Evolutionary conservation across 805 yeast species (phyloP).

Genomic region (Myxozyma udenii): DNA sequence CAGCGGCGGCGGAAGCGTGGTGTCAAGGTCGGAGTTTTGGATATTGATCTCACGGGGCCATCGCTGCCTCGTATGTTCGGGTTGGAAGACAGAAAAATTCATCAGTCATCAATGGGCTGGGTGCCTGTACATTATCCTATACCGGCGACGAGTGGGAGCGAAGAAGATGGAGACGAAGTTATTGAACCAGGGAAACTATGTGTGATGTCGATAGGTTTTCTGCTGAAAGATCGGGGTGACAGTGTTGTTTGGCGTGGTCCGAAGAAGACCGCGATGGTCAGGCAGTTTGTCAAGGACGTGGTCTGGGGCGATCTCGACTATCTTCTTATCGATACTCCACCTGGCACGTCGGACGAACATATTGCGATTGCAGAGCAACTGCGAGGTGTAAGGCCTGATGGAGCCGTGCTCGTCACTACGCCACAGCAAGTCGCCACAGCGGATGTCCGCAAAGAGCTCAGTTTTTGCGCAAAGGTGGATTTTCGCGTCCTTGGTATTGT

Average conservation of each 20-base stretch:
- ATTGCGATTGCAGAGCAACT: slow-evolving; percentile 94
- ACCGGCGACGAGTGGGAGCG: slow-evolving; percentile 28
- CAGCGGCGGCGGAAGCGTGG: slow-evolving; percentile 44
- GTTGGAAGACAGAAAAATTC: slow-evolving; percentile 71
- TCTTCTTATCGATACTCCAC: slow-evolving; percentile 92
- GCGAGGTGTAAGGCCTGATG: slow-evolving; percentile 65
- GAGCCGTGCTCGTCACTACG: slow-evolving; percentile 92
- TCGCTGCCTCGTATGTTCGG: slow-evolving; percentile 97
- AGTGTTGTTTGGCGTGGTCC: slow-evolving; percentile 99
- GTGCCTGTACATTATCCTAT: slow-evolving; percentile 61
- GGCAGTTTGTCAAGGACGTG: slow-evolving; percentile 87
- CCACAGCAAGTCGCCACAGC: slow-evolving; percentile 93
- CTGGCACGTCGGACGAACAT: slow-evolving; percentile 98
- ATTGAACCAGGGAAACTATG: slow-evolving; percentile 43
- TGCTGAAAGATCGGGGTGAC: slow-evolving; percentile 77
- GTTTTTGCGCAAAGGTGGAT: slow-evolving; percentile 83
- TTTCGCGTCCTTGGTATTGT: slow-evolving; percentile 78
- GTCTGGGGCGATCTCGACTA: slow-evolving; percentile 81
- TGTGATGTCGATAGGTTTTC: slow-evolving; percentile 85
- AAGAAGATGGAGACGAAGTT: neutral
- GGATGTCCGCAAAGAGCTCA: slow-evolving; percentile 91
- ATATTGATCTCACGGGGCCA: slow-evolving; percentile 95
- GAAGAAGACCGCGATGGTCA: slow-evolving; percentile 94
- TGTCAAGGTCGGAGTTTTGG: slow-evolving; percentile 85
- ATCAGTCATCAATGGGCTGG: slow-evolving; percentile 85